A percentile compares a stretch with the other conserved stretches of the same genome.
phyloP scores from a whole-genome alignment of 768 basidiomycete species.

The Lentinula aciculospora region DNA sequence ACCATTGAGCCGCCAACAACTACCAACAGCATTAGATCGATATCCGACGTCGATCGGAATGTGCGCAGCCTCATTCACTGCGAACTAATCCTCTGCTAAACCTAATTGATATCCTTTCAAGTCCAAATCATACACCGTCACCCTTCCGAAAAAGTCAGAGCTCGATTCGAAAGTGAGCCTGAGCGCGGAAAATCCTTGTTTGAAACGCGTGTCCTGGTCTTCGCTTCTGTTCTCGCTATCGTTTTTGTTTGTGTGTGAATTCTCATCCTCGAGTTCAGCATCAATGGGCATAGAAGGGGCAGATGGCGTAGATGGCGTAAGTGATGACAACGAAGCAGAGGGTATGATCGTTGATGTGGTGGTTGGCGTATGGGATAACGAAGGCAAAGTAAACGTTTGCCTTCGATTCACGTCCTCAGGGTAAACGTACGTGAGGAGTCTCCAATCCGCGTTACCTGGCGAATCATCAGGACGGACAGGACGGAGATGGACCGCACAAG shows the following conservation, averaged over 20 bases:
- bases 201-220: no score
- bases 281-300: neutral
- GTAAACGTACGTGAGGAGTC: constrained; percentile 48
- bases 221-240: no score
- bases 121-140: constrained; percentile 65
- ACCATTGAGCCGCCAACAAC: no score
- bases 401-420: constrained; percentile 77
- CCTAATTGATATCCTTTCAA: constrained; percentile 22
- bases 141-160: constrained; percentile 82
- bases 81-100: neutral
- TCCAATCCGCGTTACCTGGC: constrained; percentile 37
- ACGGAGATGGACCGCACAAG: constrained; percentile 45
- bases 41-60: no score
- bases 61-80: no score
- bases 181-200: constrained; percentile 32
- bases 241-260: no score
- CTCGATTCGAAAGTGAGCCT: constrained; percentile 74
- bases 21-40: no score
- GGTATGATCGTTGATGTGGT: neutral
- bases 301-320: neutral
- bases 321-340: neutral
- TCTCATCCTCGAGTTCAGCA: neutral
- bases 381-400: constrained; percentile 45
- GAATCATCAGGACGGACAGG: constrained; percentile 17
- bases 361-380: neutral